Conservation (phyloP, 768 basidiomycete genomes). For the Podaxis rugospora region DNA sequence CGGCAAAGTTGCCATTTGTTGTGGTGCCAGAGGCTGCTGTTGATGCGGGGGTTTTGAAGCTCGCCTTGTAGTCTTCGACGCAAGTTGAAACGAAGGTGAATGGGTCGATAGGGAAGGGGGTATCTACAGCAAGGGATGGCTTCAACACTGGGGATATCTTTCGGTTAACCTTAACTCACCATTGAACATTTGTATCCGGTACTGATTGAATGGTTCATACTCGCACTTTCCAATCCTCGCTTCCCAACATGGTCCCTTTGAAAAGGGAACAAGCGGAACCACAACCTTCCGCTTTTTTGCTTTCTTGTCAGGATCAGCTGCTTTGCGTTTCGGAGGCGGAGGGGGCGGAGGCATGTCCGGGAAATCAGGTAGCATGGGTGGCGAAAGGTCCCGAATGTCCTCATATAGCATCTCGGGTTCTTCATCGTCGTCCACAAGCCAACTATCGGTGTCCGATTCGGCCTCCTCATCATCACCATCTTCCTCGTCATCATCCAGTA, state of each 20-base stretch:
- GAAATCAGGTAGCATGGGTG: slow-evolving; percentile 30
- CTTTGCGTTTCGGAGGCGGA: slow-evolving; percentile 58
- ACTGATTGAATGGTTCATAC: slow-evolving; percentile 67
- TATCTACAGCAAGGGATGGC: slow-evolving; percentile 41
- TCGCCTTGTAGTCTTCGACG: slow-evolving; percentile 31
- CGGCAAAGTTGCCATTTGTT: slow-evolving; percentile 34
- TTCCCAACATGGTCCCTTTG: slow-evolving; percentile 85
- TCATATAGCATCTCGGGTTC: slow-evolving; percentile 39
- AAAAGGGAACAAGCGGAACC: slow-evolving; percentile 73
- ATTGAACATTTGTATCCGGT: slow-evolving; percentile 80
- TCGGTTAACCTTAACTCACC: slow-evolving; percentile 39
- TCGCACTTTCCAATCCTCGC: slow-evolving; percentile 57
- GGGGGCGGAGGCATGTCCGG: slow-evolving; percentile 16
- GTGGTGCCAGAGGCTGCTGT: slow-evolving; percentile 9
- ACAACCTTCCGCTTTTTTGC: slow-evolving; percentile 76
- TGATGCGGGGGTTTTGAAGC: slow-evolving; percentile 18
- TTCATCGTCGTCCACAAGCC: slow-evolving; percentile 76
- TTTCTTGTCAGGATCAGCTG: slow-evolving; percentile 45
- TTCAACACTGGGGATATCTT: not conserved
- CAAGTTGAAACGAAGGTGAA: slow-evolving; percentile 64
- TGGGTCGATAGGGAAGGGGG: slow-evolving; percentile 69
- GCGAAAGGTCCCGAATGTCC: slow-evolving; percentile 28
- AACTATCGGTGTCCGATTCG: slow-evolving; percentile 76
- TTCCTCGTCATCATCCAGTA: slow-evolving; percentile 65
- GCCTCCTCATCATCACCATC: slow-evolving; percentile 52